Conservation (phyloP, 1,284 basidiomycete genomes). For the Ganoderma meredithae region DNA sequence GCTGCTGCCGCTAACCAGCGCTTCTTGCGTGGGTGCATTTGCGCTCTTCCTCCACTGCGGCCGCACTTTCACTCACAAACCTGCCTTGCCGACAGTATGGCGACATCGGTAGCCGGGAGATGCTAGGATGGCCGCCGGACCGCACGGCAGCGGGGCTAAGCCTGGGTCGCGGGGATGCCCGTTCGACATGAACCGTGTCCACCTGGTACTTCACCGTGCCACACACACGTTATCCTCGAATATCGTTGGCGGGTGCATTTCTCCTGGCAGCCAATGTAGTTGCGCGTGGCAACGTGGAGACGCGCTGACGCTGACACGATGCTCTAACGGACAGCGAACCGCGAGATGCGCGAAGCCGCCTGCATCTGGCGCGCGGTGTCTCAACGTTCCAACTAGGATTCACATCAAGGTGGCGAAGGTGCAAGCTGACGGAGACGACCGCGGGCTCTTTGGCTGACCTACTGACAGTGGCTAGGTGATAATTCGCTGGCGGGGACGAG, state of each 20-base stretch:
- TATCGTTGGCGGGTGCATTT: background rate
- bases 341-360: slow-evolving; percentile 1
- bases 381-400: background rate
- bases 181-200: background rate
- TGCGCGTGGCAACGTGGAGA: background rate
- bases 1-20: background rate
- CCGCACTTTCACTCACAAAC: background rate
- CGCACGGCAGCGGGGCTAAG: background rate
- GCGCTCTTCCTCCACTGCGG: background rate
- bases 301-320: background rate
- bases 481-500: background rate
- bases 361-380: slow-evolving; percentile 1
- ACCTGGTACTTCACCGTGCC: background rate
- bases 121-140: background rate
- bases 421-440: background rate
- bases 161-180: background rate
- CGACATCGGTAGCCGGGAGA: background rate
- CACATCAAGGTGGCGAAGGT: slow-evolving; percentile 1
- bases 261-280: background rate
- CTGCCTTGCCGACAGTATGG: background rate
- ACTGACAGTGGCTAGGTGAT: background rate
- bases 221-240: background rate
- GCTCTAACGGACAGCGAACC: slow-evolving; percentile 4
- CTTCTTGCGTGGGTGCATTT: background rate
- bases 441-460: background rate